Conservation (phyloP, 2,329 filamentous ascomycete species). For the Fusarium sp. region DNA sequence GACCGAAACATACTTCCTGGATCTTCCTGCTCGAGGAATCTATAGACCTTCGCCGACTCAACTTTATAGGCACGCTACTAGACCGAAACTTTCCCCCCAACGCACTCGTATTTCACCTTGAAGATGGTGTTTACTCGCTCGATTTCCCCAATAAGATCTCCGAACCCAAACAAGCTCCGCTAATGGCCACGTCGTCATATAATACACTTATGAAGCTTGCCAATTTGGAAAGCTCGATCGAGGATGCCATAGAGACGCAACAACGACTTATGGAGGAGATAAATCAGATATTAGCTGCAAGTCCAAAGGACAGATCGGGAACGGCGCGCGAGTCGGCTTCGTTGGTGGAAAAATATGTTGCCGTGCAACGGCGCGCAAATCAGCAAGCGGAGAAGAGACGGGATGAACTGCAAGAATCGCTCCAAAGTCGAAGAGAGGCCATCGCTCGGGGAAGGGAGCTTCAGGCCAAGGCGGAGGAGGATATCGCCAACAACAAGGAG, state of each 20-base stretch:
- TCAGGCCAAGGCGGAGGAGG: conserved; percentile 67
- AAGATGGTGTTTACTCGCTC: conserved; percentile 87
- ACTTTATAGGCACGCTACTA: conserved; percentile 80
- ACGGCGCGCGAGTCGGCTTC: conserved; percentile 61
- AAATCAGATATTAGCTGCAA: conserved; percentile 63
- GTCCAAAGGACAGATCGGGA: conserved; percentile 55
- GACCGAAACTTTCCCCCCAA: conserved; percentile 82
- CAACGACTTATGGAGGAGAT: conserved; percentile 83
- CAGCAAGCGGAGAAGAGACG: conserved; percentile 70
- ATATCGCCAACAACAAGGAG: conserved; percentile 70
- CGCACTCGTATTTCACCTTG: conserved; percentile 84
- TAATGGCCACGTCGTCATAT: conserved; percentile 79
- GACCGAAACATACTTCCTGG: conserved; percentile 62
- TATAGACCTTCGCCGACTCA: conserved; percentile 76
- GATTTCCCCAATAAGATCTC: conserved; percentile 67
- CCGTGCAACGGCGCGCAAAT: conserved; percentile 73
- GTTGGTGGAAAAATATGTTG: conserved; percentile 65
- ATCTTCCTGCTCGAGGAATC: conserved; percentile 76
- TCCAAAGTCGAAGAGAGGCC: conserved; percentile 71
- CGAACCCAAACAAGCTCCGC: conserved; percentile 63
- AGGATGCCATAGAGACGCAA: conserved; percentile 85
- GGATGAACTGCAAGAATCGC: conserved; percentile 74
- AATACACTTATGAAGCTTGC: conserved; percentile 88
- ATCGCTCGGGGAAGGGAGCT: conserved; percentile 72
- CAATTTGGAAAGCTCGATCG: conserved; percentile 89